These are phyloP conservation scores for Leccinum boreale DNA, from an alignment of 768 basidiomycete genomes.

Conservation along the genomic window DNA sequence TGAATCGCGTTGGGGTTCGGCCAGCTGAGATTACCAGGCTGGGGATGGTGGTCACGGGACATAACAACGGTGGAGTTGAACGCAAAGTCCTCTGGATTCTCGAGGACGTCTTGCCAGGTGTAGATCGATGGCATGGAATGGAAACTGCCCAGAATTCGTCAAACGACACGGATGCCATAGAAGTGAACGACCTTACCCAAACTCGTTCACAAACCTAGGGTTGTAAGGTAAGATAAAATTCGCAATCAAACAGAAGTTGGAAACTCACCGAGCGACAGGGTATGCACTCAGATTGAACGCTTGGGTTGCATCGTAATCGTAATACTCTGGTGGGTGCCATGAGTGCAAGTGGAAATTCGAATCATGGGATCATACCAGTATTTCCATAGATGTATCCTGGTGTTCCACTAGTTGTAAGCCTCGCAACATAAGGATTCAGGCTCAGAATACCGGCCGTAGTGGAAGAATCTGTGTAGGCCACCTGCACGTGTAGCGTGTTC, in stretches of 20 bases:
- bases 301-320: conserved; percentile 50
- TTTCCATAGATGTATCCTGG: conserved; percentile 55
- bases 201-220: conserved; percentile 54
- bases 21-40: conserved; percentile 48
- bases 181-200: conserved; percentile 38
- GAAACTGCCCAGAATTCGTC: conserved; percentile 35
- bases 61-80: conserved; percentile 58
- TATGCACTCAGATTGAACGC: conserved; percentile 56
- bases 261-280: conserved; percentile 42
- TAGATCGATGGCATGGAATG: conserved; percentile 65
- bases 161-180: not conserved
- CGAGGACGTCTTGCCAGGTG: conserved; percentile 55
- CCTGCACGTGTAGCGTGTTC: conserved; percentile 25
- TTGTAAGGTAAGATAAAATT: not conserved
- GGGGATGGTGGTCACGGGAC: conserved; percentile 55
- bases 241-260: not conserved
- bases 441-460: conserved; percentile 56
- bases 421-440: conserved; percentile 49
- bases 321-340: conserved; percentile 39
- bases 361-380: conserved; percentile 33
- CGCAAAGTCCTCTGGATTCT: conserved; percentile 47
- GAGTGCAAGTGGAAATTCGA: not conserved
- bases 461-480: conserved; percentile 58
- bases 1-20: conserved; percentile 53
- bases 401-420: conserved; percentile 46